phyloP scores from a whole-genome alignment of 352 stramenopile genomes.

The Phytopythium oedochilum region DNA sequence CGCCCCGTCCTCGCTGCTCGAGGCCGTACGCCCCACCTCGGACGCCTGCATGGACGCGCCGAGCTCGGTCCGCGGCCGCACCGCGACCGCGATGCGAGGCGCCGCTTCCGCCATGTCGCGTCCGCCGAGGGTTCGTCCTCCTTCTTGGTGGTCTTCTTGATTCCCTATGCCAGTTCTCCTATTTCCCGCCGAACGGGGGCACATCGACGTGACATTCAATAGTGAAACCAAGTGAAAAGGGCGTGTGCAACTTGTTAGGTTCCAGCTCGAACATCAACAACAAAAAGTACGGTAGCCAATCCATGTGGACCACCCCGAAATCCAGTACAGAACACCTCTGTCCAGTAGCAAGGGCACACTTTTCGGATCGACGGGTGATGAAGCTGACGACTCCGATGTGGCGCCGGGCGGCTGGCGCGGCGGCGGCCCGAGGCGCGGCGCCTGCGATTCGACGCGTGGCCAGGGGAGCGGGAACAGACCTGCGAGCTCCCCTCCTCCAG shows the following conservation, averaged over 20 bases:
- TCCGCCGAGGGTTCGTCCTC: background rate
- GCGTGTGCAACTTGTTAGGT: too few species aligned
- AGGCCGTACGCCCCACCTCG: background rate
- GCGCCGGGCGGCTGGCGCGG: too few species aligned
- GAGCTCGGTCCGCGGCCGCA: background rate
- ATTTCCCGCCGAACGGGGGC: too few species aligned
- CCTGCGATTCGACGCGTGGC: background rate
- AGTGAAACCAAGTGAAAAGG: background rate
- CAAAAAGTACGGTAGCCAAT: too few species aligned
- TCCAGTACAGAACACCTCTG: too few species aligned
- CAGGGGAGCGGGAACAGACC: background rate
- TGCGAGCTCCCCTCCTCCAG: background rate
- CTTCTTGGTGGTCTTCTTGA: background rate
- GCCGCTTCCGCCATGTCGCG: background rate
- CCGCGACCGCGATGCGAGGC: background rate
- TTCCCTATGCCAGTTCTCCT: too few species aligned
- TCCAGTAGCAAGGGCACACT: too few species aligned
- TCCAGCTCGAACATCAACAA: too few species aligned
- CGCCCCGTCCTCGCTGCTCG: slow-evolving; percentile 4
- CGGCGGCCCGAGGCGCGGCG: background rate
- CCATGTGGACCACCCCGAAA: too few species aligned
- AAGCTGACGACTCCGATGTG: background rate
- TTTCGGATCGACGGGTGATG: background rate
- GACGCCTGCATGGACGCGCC: background rate
- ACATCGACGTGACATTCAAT: background rate